Percentiles rank a stretch among this genome's conserved stretches.
Conservation (phyloP, 306 rosid genomes). For the Arachis hypogaea region DNA sequence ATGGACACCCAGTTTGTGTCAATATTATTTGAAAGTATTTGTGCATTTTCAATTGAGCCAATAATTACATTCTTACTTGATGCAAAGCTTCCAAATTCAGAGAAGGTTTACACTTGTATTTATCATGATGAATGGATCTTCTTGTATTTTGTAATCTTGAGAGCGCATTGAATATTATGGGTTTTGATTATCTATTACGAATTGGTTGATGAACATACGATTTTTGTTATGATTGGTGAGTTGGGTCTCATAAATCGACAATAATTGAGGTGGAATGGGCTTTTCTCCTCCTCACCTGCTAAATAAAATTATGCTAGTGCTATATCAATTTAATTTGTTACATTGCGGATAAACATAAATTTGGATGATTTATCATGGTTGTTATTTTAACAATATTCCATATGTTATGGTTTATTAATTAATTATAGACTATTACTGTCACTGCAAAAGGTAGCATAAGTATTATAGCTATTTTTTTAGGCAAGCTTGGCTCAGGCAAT, state of each 20-base stretch:
- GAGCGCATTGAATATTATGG: background rate
- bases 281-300: no score
- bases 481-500: conserved; percentile 59
- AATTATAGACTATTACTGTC: conserved; percentile 64
- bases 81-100: background rate
- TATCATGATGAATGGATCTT: conserved; percentile 1
- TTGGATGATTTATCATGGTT: conserved; percentile 21
- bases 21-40: conserved; percentile 16
- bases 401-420: conserved; percentile 33
- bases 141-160: background rate
- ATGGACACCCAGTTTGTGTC: background rate
- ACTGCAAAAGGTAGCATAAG: conserved; percentile 76
- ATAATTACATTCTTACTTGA: background rate
- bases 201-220: no score
- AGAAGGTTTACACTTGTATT: background rate
- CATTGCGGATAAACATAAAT: conserved; percentile 8
- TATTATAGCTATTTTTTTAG: conserved; percentile 53
- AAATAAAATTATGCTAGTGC: background rate
- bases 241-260: no score
- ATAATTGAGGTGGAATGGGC: no score
- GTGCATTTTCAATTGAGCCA: conserved; percentile 1
- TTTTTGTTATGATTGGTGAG: no score
- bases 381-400: conserved; percentile 27
- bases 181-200: background rate
- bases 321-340: background rate